These are phyloP conservation scores for Glycine tomentella DNA, from an alignment of 306 rosid genomes.

Conservation along the genomic window DNA sequence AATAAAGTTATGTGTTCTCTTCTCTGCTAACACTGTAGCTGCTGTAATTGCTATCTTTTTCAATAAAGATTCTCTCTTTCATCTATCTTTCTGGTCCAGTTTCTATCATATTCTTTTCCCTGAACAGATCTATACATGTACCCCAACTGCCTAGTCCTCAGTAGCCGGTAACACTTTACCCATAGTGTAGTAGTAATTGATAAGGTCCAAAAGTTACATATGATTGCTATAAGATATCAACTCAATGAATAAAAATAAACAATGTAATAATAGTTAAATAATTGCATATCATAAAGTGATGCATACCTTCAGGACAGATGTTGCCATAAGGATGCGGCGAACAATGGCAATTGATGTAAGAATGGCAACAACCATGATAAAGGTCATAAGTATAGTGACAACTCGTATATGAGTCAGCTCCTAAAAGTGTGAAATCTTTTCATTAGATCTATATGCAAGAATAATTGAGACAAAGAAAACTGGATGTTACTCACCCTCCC, in stretches of 20 bases:
- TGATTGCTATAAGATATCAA: neutral
- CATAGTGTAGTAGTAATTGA: no score
- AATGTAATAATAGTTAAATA: slow-evolving; percentile 25
- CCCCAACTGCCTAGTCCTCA: neutral
- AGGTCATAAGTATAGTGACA: slow-evolving; percentile 85
- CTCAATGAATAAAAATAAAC: neutral
- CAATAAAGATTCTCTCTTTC: no score
- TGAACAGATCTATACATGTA: neutral
- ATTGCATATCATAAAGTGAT: slow-evolving; percentile 8
- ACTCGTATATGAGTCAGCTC: slow-evolving; percentile 84
- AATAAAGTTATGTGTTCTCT: no score
- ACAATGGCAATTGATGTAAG: slow-evolving; percentile 91
- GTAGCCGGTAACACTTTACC: no score
- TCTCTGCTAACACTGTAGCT: no score
- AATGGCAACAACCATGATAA: slow-evolving; percentile 75
- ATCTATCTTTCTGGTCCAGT: no score
- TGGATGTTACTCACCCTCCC: slow-evolving; percentile 78
- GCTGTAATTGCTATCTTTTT: no score
- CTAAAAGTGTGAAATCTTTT: slow-evolving; percentile 58
- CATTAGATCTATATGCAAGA: slow-evolving; percentile 27
- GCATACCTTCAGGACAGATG: slow-evolving; percentile 96
- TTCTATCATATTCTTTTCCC: slow-evolving; percentile 12
- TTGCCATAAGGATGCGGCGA: slow-evolving; percentile 97
- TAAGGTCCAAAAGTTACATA: neutral
- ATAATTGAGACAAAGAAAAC: neutral